These are phyloP conservation scores for Colletotrichum viniferum DNA, from an alignment of 2,329 filamentous ascomycete species.

Conservation along the genomic window DNA sequence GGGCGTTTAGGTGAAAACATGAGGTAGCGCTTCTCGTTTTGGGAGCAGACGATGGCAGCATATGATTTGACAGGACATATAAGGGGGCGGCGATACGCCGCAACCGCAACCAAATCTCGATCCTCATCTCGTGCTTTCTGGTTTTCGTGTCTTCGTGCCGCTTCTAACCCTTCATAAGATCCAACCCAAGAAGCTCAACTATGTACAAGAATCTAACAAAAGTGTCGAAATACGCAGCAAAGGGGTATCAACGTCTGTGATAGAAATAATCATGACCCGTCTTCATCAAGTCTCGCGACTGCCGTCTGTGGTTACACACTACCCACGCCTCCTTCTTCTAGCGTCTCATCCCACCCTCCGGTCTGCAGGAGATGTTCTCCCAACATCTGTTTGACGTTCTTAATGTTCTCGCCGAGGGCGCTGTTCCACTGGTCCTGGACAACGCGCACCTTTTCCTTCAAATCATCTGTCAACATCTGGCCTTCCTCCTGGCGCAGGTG, in stretches of 20 bases:
- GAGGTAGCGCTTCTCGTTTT: not conserved
- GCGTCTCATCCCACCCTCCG: constrained; percentile 87
- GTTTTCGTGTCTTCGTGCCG: not conserved
- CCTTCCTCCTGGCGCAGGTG: constrained; percentile 71
- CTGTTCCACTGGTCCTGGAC: constrained; percentile 92
- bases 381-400: constrained; percentile 74
- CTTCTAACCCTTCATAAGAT: not conserved
- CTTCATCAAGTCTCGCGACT: not conserved
- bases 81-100: not conserved
- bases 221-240: constrained; percentile 16
- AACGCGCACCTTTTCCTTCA: constrained; percentile 91
- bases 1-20: constrained; percentile 2
- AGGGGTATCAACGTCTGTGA: constrained; percentile 23
- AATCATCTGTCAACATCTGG: constrained; percentile 74
- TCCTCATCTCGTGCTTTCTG: not conserved
- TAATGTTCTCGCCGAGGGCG: constrained; percentile 80
- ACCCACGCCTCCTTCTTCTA: constrained; percentile 63
- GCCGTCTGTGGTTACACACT: constrained; percentile 36
- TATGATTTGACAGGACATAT: not conserved
- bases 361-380: constrained; percentile 74
- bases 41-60: not conserved
- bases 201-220: constrained; percentile 18
- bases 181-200: not conserved
- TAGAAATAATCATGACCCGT: not conserved
- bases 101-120: not conserved